These are phyloP conservation scores for Bruguiera parviflora DNA, from an alignment of 345 rosid species.

Conservation along the genomic window DNA sequence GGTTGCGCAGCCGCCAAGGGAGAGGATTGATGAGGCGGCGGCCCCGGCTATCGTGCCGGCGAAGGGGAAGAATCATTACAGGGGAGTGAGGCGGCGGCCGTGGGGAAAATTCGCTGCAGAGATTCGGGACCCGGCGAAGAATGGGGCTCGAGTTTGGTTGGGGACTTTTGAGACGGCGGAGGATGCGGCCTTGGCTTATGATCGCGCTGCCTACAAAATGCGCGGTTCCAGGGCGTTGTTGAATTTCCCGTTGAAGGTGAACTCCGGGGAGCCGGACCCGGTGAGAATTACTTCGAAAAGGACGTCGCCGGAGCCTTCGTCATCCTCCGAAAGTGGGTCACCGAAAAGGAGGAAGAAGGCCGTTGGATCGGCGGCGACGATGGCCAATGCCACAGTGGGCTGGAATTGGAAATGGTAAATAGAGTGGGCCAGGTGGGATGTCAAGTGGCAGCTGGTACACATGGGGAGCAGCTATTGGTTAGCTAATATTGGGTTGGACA, in stretches of 20 bases:
- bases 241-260: slow-evolving; percentile 84
- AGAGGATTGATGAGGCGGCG: slow-evolving; percentile 6
- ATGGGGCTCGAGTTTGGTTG: slow-evolving; percentile 95
- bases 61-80: slow-evolving; percentile 66
- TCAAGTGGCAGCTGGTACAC: slow-evolving; percentile 34
- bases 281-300: slow-evolving; percentile 84
- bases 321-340: slow-evolving; percentile 45
- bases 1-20: not conserved
- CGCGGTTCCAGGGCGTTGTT: slow-evolving; percentile 89
- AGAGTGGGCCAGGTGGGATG: slow-evolving; percentile 24
- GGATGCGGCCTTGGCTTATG: slow-evolving; percentile 96
- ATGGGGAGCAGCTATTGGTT: slow-evolving; percentile 37
- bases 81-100: slow-evolving; percentile 97
- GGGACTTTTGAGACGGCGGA: slow-evolving; percentile 97
- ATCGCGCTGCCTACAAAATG: slow-evolving; percentile 90
- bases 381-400: not conserved
- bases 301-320: slow-evolving; percentile 48
- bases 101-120: slow-evolving; percentile 99
- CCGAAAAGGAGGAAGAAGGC: slow-evolving; percentile 61
- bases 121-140: slow-evolving; percentile 97
- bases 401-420: slow-evolving; percentile 14
- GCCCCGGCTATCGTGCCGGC: slow-evolving; percentile 29
- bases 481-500: slow-evolving; percentile 4
- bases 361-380: slow-evolving; percentile 11
- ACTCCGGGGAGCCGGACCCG: slow-evolving; percentile 96